Conservation (phyloP, 176 grass and related monocot genomes). For the Oryza coarctata region DNA sequence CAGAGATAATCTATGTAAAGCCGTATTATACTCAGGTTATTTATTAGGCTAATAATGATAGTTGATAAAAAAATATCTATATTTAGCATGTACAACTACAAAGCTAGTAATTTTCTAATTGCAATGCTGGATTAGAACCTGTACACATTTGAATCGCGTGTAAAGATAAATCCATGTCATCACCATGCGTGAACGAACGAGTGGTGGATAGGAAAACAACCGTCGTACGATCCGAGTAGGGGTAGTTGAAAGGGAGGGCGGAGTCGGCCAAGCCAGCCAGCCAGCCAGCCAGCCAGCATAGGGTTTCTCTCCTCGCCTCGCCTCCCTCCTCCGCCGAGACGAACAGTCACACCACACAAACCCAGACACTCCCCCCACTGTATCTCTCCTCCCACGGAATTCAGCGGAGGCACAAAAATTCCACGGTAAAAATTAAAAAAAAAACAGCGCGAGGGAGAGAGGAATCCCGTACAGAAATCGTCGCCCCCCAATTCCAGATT, state of each 20-base stretch:
- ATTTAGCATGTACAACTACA: no score
- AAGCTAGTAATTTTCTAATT: neutral
- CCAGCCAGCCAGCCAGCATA: constrained; percentile 29
- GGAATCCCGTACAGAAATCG: constrained; percentile 40
- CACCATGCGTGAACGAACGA: neutral
- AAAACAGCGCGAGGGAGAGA: neutral
- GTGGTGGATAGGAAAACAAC: constrained; percentile 23
- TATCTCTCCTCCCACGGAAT: constrained; percentile 18
- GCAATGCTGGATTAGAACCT: neutral
- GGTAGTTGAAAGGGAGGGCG: neutral
- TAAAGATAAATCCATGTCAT: neutral
- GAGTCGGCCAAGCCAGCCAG: neutral
- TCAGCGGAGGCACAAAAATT: constrained; percentile 45
- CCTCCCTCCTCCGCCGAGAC: neutral
- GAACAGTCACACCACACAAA: constrained; percentile 40
- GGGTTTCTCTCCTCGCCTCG: constrained; percentile 41
- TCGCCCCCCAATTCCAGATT: constrained; percentile 26
- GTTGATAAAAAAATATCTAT: no score
- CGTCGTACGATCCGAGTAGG: neutral
- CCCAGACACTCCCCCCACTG: neutral
- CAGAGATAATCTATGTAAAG: no score
- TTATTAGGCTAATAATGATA: no score
- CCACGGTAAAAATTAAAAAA: neutral
- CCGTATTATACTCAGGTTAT: no score
- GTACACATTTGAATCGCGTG: neutral